Conservation (phyloP, 2,329 filamentous ascomycete genomes). For the Hypoxylon sp. region DNA sequence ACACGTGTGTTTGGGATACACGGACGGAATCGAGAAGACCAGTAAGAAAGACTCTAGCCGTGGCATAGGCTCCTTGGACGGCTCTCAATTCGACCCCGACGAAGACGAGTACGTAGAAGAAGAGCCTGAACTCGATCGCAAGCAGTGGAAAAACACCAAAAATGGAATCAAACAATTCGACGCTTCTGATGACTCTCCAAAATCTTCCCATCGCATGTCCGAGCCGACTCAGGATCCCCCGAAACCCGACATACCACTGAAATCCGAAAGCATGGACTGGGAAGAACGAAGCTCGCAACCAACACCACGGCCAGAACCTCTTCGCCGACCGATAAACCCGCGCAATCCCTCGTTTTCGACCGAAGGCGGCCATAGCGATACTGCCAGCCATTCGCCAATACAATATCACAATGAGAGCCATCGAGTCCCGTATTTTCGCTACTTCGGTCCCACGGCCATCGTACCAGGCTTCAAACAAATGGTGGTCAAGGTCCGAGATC, state of each 20-base stretch:
- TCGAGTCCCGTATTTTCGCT: constrained; percentile 89
- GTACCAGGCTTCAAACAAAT: constrained; percentile 94
- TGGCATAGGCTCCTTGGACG: constrained; percentile 29
- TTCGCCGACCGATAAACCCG: constrained; percentile 49
- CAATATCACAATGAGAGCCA: constrained; percentile 66
- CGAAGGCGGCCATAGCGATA: constrained; percentile 59
- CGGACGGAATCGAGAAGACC: constrained; percentile 65
- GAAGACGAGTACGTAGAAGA: constrained; percentile 57
- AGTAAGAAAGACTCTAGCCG: constrained; percentile 52
- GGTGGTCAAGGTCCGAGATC: constrained; percentile 82
- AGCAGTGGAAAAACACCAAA: constrained; percentile 51
- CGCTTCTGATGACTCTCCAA: constrained; percentile 47
- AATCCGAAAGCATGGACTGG: constrained; percentile 53
- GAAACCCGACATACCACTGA: constrained; percentile 48
- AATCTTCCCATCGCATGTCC: constrained; percentile 45
- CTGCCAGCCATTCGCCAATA: constrained; percentile 61
- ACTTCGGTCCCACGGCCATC: constrained; percentile 92
- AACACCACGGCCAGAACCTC: constrained; percentile 49
- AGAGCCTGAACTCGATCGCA: constrained; percentile 52
- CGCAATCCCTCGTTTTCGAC: constrained; percentile 58
- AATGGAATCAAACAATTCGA: constrained; percentile 48
- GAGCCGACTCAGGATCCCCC: constrained; percentile 47
- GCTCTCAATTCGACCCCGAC: constrained; percentile 53
- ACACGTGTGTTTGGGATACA: constrained; percentile 78
- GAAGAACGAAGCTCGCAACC: constrained; percentile 50